phyloP scores from a whole-genome alignment of 2,329 filamentous ascomycete species.

The Gnomoniopsis sp. region DNA sequence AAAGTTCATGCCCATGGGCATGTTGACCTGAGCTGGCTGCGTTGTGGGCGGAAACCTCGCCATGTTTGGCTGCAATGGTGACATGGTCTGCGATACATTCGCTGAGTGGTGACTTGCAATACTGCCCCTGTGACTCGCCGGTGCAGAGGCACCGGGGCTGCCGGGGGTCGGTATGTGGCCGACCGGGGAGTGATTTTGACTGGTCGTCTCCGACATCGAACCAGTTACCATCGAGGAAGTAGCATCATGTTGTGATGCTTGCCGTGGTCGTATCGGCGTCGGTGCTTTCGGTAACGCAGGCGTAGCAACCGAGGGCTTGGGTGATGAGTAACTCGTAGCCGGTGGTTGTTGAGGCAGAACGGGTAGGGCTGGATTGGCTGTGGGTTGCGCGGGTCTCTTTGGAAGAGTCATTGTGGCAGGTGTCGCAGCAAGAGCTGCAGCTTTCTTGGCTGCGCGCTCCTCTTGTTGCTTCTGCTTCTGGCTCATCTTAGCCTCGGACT shows the following conservation, averaged over 20 bases:
- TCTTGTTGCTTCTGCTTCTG: constrained; percentile 42
- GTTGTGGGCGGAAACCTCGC: constrained; percentile 26
- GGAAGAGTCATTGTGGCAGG: constrained; percentile 32
- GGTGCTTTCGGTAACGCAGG: constrained; percentile 80
- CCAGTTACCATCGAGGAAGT: constrained; percentile 65
- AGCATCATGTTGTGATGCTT: constrained; percentile 75
- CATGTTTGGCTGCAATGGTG: constrained; percentile 57
- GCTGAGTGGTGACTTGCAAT: constrained; percentile 23
- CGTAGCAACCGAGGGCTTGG: constrained; percentile 74
- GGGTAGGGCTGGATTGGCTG: constrained; percentile 40
- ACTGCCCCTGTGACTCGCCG: constrained; percentile 60
- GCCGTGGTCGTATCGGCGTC: constrained; percentile 72
- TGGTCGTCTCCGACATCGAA: constrained; percentile 58
- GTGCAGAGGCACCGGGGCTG: constrained; percentile 61
- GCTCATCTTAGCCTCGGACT: constrained; percentile 34
- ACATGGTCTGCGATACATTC: constrained; percentile 52
- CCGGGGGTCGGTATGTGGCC: constrained; percentile 61
- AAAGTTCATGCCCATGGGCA: constrained; percentile 55
- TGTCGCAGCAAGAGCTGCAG: constrained; percentile 33
- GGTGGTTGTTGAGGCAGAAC: constrained; percentile 58
- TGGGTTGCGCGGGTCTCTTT: constrained; percentile 39
- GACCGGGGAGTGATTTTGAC: constrained; percentile 58
- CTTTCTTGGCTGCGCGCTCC: constrained; percentile 41
- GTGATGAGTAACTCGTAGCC: constrained; percentile 62
- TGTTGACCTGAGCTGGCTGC: constrained; percentile 48